A percentile compares a stretch with the other conserved stretches of the same genome.
These are phyloP conservation scores for Strobilomyces echinocephalus DNA, from an alignment of 768 basidiomycete genomes.

Conservation along the genomic window DNA sequence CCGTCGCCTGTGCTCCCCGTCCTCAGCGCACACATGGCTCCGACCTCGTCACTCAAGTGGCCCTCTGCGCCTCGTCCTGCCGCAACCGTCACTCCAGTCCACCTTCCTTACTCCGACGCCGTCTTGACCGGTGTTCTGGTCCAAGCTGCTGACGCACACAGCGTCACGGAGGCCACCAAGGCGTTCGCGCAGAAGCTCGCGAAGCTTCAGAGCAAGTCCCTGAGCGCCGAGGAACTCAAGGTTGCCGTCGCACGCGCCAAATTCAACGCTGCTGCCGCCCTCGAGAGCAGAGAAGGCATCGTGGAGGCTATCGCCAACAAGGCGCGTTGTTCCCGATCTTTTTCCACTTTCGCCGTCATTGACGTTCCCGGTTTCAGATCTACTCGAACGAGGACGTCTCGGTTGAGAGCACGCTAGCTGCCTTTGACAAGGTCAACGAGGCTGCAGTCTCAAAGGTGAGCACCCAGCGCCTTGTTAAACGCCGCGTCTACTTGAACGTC, in stretches of 20 bases:
- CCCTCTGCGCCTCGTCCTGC: slow-evolving; percentile 53
- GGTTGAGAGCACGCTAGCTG: slow-evolving; percentile 56
- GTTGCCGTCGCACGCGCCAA: slow-evolving; percentile 84
- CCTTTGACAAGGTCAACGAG: slow-evolving; percentile 66
- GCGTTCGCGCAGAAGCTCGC: slow-evolving; percentile 65
- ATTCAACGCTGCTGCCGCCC: slow-evolving; percentile 66
- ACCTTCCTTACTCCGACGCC: slow-evolving; percentile 90
- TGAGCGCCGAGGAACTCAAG: slow-evolving; percentile 69
- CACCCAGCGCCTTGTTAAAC: background rate
- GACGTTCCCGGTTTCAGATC: slow-evolving; percentile 39
- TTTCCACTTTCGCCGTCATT: background rate
- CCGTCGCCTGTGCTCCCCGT: slow-evolving; percentile 70
- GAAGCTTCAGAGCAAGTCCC: slow-evolving; percentile 44
- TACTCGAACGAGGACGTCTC: slow-evolving; percentile 54
- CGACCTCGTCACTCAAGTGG: slow-evolving; percentile 85
- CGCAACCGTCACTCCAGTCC: slow-evolving; percentile 65
- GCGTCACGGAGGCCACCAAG: slow-evolving; percentile 64
- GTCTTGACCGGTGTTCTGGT: slow-evolving; percentile 80
- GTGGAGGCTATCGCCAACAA: slow-evolving; percentile 57
- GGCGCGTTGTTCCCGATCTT: slow-evolving; percentile 37
- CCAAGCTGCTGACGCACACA: slow-evolving; percentile 58
- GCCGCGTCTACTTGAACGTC: background rate
- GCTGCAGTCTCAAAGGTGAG: slow-evolving; percentile 66
- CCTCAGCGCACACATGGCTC: slow-evolving; percentile 76
- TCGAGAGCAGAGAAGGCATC: slow-evolving; percentile 69